Percentiles rank a stretch among this genome's conserved stretches.
Evolutionary conservation across 208 protist species (phyloP).

Genomic region (Tritrichomonas foetus): DNA sequence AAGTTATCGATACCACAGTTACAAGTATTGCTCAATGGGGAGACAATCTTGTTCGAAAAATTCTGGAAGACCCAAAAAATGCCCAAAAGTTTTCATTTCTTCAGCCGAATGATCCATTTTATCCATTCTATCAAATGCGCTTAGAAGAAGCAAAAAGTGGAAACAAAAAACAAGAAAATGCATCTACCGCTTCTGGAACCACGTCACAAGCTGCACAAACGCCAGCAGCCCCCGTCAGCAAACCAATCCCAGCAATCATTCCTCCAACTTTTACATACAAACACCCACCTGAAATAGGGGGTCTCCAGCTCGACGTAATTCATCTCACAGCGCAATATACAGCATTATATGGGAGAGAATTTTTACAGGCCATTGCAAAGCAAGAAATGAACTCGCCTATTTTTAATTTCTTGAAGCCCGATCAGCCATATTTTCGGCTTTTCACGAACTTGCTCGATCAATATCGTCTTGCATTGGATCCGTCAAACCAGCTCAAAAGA

Average conservation of each 20-base stretch:
- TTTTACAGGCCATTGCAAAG: not conserved
- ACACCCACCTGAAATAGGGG: not conserved
- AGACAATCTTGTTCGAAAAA: not conserved
- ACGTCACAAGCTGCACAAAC: not conserved
- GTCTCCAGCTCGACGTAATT: slow-evolving; percentile 6
- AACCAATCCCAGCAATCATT: not conserved
- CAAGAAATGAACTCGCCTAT: not conserved
- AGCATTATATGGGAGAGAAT: slow-evolving; percentile 9
- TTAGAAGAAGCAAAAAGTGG: not conserved
- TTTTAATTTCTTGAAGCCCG: slow-evolving; percentile 2
- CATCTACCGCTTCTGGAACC: not conserved
- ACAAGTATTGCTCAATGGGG: not conserved
- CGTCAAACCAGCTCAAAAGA: not conserved
- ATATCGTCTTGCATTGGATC: not conserved
- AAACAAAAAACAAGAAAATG: not conserved
- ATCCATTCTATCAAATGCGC: not conserved
- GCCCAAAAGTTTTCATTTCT: not conserved
- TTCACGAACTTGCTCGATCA: not conserved
- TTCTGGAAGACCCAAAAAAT: not conserved
- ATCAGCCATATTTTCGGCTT: not conserved
- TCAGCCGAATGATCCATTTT: not conserved
- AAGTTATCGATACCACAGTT: not conserved
- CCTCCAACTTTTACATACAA: slow-evolving; percentile 16
- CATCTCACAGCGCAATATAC: not conserved
- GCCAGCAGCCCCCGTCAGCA: not conserved